Base-by-base conservation (phyloP, 148 eudicot genomes). In the Dysphania ambrosioides region DNA sequence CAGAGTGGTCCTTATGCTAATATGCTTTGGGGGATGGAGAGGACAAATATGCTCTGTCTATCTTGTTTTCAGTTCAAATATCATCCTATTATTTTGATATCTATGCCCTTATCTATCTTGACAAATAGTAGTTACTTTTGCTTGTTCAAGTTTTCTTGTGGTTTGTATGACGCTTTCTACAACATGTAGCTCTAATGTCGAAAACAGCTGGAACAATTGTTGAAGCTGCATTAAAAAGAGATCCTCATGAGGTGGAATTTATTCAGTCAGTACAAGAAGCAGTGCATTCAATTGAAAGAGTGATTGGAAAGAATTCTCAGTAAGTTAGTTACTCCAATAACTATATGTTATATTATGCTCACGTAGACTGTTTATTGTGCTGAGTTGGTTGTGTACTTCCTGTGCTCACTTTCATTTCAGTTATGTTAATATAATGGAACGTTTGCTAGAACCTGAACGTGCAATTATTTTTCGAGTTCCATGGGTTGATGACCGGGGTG, bases 401-500 rank as follows among this genome's bases (percentile, higher is more conserved):
- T 31, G 21, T 79, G 68, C 30, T 79, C 75, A 71, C 73, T 68
- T 58, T 61, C 31, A 36, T 83, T 83, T 72, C 84, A 95, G 99
- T 75, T 95, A 88, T 83, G 97, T 87, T 47, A 95, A 86, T 81
- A 90, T 90, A 79, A 86, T 95, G 97, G 99, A 95, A 81, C 94
- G 97, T 74, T 77, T 92, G 83, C 77, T 95, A 81, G 99, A 95
- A 83, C 97, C 99, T 68, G 99, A 95, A 80, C 94, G 97, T 71
- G 85, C 86, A 60, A 82, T 95, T 77, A 80, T 92, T 60, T 95
- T 95, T 80, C 92, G 97, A 81, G 97, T 95, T 79, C 97, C 99
- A 78, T 95, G 99, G 99, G 81, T 89, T 79, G 99, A 95, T 83
- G 99, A 95, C 81, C 88, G 92, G 41, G 97, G 97, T 42, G 99